Conservation (phyloP, 257 asterid species). For the Solanum chiquidenum region DNA sequence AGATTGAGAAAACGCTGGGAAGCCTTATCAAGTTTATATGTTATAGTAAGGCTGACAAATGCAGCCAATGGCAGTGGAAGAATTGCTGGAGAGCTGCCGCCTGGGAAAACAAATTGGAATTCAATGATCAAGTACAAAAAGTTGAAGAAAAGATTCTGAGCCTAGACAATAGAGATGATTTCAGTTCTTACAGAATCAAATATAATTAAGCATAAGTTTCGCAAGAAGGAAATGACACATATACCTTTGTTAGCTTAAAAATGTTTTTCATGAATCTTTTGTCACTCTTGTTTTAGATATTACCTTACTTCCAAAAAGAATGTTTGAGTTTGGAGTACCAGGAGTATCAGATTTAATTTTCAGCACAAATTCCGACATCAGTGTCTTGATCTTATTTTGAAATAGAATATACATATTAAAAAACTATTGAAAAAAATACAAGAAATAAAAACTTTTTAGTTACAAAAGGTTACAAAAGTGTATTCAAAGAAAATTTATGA, state of each 20-base stretch:
- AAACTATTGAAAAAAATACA: not conserved
- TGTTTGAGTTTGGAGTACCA: not conserved
- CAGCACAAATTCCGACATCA: not conserved
- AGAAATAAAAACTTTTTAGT: not conserved
- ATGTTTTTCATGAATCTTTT: not conserved
- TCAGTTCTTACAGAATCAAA: not conserved
- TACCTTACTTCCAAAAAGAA: not conserved
- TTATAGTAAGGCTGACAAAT: conserved; percentile 92
- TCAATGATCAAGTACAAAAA: not conserved
- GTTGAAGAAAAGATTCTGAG: not conserved
- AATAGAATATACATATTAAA: not conserved
- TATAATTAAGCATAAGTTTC: not conserved
- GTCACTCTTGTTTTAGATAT: not conserved
- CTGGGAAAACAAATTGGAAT: conserved; percentile 24
- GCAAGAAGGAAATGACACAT: not conserved
- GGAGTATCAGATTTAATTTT: not conserved
- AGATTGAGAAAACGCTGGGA: conserved; percentile 90
- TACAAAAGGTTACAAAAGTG: not conserved
- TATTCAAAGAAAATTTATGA: not conserved
- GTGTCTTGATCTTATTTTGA: not conserved
- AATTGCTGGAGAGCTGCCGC: conserved; percentile 75
- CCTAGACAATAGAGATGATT: not conserved
- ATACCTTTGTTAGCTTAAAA: not conserved
- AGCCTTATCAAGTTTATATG: conserved; percentile 88
- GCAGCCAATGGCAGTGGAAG: conserved; percentile 98